Evolutionary conservation across 805 yeast species (phyloP).

Genomic region (Zygosaccharomyces kombuchaensis): DNA sequence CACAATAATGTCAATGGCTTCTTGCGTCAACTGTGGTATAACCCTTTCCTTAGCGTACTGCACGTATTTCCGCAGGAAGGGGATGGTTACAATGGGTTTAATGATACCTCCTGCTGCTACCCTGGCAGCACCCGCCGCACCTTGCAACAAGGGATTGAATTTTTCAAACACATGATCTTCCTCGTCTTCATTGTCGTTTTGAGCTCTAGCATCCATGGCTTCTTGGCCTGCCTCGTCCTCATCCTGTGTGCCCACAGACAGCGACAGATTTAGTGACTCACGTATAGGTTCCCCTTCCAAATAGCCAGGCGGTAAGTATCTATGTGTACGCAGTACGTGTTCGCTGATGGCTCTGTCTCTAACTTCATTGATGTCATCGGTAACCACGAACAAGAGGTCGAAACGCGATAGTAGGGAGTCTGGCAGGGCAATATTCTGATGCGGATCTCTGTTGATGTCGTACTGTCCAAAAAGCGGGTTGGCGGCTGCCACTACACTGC

Average conservation of each 20-base stretch:
- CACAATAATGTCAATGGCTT: constrained; percentile 78
- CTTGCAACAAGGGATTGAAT: constrained; percentile 75
- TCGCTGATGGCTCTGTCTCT: constrained; percentile 86
- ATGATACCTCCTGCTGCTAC: constrained; percentile 34
- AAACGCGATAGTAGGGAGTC: constrained; percentile 96
- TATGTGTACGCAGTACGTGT: constrained; percentile 91
- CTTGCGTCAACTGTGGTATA: constrained; percentile 70
- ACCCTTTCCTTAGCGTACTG: constrained; percentile 91
- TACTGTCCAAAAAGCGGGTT: constrained; percentile 97
- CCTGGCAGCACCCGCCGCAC: constrained; percentile 56
- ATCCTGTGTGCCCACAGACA: constrained; percentile 75
- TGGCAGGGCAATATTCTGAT: constrained; percentile 92
- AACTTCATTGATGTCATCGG: constrained; percentile 85
- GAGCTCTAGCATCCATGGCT: constrained; percentile 12
- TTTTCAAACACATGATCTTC: constrained; percentile 72
- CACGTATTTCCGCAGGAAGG: constrained; percentile 84
- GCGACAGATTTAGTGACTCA: constrained; percentile 62
- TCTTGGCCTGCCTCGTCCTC: constrained; percentile 34
- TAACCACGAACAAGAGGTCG: constrained; percentile 89
- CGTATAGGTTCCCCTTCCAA: constrained; percentile 92
- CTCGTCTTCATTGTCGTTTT: constrained; percentile 43
- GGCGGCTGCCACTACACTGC: constrained; percentile 97
- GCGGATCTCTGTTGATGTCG: constrained; percentile 93
- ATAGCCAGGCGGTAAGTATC: constrained; percentile 81
- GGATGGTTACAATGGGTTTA: constrained; percentile 60